Base-by-base conservation (phyloP, 768 basidiomycete species). In the Serendipita sp. region DNA sequence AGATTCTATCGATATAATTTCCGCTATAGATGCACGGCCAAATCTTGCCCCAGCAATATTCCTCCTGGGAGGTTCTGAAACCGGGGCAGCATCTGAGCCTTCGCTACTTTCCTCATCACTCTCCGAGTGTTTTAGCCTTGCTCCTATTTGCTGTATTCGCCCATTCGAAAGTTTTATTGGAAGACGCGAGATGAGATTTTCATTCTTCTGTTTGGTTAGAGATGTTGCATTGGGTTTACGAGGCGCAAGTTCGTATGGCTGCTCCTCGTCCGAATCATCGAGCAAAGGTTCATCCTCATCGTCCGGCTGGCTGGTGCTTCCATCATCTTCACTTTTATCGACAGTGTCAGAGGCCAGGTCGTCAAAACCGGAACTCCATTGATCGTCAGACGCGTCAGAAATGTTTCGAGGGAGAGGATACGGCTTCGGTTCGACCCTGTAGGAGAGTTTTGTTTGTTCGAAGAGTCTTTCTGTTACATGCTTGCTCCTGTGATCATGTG, bases 111-210 rank as follows among this genome's bases (percentile, higher is more conserved):
- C 65, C 61, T 64, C 68, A 50, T 65, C 67, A 48, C 66, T 68
- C 4, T 66, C 64, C 16, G 70, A 65, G 61, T 73, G 72, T 5
- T 69, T 69, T 62, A 68, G 70, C 62, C 72, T 72, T 44, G 69
- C 75, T 45, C 78, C 79, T 26, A 79, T 82, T 63, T 81, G 73
- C 69, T 85, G 81, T 66, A 97, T 79, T 64, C 80, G 81, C 0
- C 94, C 94, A 65, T 88, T 79, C 2, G 84, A 77, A 1, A 95
- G 77, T 72, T 96, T 97, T 69, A 95, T 93, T 9, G 94, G 90
- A 31, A 95, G 75, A 16, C 85, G 77, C 58, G 79, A 76, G 51
- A 86, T 76, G 50, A 76, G 78, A 63, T 77, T 75, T 41, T 1
- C 76, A 77, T 64, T 79, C 73, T 53, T 79, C 74, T 24, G 74